Conservation (phyloP, 495 filamentous ascomycete species). For the Podospora conica region DNA sequence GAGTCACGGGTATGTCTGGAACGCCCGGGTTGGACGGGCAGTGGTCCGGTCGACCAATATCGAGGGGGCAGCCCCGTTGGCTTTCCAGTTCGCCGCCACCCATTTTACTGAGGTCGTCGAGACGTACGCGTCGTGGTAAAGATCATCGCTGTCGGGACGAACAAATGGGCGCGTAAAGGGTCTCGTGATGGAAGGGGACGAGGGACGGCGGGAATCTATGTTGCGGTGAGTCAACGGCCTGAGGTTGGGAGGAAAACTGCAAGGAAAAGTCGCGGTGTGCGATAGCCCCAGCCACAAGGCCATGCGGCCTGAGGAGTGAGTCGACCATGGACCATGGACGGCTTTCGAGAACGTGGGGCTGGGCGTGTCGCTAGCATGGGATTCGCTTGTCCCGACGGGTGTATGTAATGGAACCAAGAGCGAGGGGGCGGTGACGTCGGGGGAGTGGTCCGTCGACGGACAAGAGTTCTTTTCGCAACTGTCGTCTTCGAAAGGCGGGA, state of each 20-base stretch:
- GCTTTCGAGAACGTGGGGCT: not conserved
- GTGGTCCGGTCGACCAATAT: not conserved
- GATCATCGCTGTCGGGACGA: not conserved
- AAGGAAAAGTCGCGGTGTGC: not conserved
- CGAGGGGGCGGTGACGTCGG: slow-evolving; percentile 3
- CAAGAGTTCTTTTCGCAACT: not conserved
- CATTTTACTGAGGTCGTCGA: not conserved
- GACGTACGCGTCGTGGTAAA: not conserved
- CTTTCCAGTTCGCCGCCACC: not conserved
- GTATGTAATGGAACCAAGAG: not conserved
- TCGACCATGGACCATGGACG: not conserved
- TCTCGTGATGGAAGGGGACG: slow-evolving; percentile 10
- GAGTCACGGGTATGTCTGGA: not conserved
- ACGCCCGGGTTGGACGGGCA: not conserved
- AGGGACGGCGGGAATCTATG: not conserved
- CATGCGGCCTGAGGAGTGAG: slow-evolving; percentile 7
- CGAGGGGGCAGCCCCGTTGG: not conserved
- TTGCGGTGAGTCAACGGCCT: slow-evolving; percentile 11
- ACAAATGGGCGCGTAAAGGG: not conserved
- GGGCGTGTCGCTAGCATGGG: slow-evolving; percentile 5
- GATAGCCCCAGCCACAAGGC: slow-evolving; percentile 13
- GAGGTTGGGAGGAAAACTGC: not conserved
- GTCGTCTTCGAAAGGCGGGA: not conserved
- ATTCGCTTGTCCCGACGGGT: not conserved
- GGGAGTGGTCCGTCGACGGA: not conserved